phyloP scores from a whole-genome alignment of 148 eudicot species.

The Rhododendron williamsianum region DNA sequence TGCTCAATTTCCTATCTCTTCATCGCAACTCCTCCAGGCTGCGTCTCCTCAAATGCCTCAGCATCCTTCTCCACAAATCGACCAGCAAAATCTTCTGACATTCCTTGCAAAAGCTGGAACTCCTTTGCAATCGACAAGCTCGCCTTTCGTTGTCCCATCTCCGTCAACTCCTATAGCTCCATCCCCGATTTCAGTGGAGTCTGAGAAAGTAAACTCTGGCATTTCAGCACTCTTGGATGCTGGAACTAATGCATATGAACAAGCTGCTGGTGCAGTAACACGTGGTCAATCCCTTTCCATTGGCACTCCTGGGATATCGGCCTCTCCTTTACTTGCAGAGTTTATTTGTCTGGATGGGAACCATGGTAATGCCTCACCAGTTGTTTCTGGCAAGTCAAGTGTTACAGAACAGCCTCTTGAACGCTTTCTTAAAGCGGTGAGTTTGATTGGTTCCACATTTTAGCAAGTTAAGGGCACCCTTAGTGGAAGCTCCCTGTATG shows the following conservation, averaged over 20 bases:
- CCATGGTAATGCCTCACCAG: conserved; percentile 43
- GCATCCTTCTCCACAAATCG: conserved; percentile 84
- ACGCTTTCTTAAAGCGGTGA: conserved; percentile 78
- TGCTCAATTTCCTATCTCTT: conserved; percentile 52
- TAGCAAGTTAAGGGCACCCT: too few relatives aligned
- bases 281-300: conserved; percentile 78
- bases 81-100: conserved; percentile 56
- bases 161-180: conserved; percentile 77
- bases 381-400: conserved; percentile 62
- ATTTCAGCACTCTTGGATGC: conserved; percentile 55
- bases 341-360: conserved; percentile 61
- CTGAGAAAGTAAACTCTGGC: conserved; percentile 58
- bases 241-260: conserved; percentile 54
- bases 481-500: too few relatives aligned
- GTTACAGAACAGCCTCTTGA: conserved; percentile 79
- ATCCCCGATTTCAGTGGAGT: conserved; percentile 77
- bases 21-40: conserved; percentile 67
- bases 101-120: conserved; percentile 62
- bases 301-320: conserved; percentile 96
- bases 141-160: conserved; percentile 73
- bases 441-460: conserved; percentile 9
- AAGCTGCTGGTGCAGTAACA: conserved; percentile 36
- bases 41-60: conserved; percentile 71
- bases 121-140: conserved; percentile 75
- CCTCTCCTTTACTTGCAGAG: conserved; percentile 88